phyloP scores from a whole-genome alignment of 116 monocot species.

The Iris pallida region DNA sequence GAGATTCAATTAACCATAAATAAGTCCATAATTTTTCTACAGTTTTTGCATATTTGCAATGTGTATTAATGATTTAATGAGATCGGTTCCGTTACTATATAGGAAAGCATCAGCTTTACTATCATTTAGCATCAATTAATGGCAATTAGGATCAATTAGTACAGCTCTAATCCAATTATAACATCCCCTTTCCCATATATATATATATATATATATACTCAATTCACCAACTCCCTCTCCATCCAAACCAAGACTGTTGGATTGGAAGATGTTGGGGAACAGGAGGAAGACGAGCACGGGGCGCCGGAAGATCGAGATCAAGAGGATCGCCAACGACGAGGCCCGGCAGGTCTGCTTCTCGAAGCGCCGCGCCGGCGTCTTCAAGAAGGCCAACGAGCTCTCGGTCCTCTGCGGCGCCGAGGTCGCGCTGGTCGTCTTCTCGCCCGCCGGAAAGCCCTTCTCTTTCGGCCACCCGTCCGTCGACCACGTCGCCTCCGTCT shows the following conservation, averaged over 20 bases:
- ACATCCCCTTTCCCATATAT: not conserved
- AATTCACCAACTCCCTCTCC: too few relatives aligned
- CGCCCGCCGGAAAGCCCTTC: slow-evolving; percentile 9
- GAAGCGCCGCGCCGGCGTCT: slow-evolving; percentile 8
- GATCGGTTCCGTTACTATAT: too few relatives aligned
- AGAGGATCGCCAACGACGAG: slow-evolving; percentile 11
- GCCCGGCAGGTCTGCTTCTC: slow-evolving; percentile 11
- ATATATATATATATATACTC: too few relatives aligned
- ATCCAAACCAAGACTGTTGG: too few relatives aligned
- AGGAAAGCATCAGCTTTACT: too few relatives aligned
- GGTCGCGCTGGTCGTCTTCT: slow-evolving; percentile 8
- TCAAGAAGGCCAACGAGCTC: slow-evolving; percentile 15
- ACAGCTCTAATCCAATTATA: not conserved
- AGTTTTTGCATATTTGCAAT: too few relatives aligned
- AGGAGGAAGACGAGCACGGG: slow-evolving; percentile 11
- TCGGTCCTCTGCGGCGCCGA: slow-evolving; percentile 9
- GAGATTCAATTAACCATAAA: too few relatives aligned
- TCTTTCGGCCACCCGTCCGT: slow-evolving; percentile 12
- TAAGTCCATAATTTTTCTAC: too few relatives aligned
- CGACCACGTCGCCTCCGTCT: not conserved
- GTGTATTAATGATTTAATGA: too few relatives aligned
- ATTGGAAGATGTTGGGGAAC: not conserved
- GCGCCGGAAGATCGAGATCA: slow-evolving; percentile 7
- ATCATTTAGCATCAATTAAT: too few relatives aligned
- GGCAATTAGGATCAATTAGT: too few relatives aligned